Conservation (phyloP, 1,139 yeast genomes). For the Hansenula lynferdii region DNA sequence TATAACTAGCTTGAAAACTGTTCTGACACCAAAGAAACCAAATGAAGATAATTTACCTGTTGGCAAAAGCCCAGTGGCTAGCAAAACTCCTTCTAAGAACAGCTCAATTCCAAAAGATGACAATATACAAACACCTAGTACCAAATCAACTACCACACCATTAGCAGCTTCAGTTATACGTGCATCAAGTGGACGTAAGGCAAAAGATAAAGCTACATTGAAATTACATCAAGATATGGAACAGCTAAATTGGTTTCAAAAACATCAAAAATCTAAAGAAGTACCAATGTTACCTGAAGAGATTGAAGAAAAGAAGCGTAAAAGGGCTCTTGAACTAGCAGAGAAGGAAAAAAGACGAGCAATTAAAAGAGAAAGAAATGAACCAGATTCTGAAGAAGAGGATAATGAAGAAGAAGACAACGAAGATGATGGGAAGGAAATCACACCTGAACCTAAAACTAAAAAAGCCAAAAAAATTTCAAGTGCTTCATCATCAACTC, state of each 20-base stretch:
- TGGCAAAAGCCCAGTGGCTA: no score
- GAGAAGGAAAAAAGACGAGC: constrained; percentile 5
- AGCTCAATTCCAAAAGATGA: neutral
- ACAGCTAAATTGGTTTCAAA: constrained; percentile 57
- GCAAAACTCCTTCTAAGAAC: no score
- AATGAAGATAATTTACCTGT: neutral
- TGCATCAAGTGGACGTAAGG: constrained; percentile 34
- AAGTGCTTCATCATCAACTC: constrained; percentile 3
- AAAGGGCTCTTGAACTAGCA: constrained; percentile 20
- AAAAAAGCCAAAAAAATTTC: constrained; percentile 7
- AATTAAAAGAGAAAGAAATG: neutral
- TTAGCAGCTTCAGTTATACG: constrained; percentile 6
- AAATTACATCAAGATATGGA: constrained; percentile 67
- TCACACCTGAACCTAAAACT: constrained; percentile 1
- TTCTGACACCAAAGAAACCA: neutral
- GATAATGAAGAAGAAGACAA: no score
- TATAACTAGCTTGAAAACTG: no score
- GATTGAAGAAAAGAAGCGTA: constrained; percentile 23
- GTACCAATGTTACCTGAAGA: constrained; percentile 30
- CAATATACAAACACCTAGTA: neutral
- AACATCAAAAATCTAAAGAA: constrained; percentile 28
- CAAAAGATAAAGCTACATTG: constrained; percentile 61
- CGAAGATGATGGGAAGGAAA: no score
- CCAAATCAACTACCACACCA: neutral
- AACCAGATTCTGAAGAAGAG: constrained; percentile 3